phyloP scores from a whole-genome alignment of 495 filamentous ascomycete species.

The Glarea lozoyensis region DNA sequence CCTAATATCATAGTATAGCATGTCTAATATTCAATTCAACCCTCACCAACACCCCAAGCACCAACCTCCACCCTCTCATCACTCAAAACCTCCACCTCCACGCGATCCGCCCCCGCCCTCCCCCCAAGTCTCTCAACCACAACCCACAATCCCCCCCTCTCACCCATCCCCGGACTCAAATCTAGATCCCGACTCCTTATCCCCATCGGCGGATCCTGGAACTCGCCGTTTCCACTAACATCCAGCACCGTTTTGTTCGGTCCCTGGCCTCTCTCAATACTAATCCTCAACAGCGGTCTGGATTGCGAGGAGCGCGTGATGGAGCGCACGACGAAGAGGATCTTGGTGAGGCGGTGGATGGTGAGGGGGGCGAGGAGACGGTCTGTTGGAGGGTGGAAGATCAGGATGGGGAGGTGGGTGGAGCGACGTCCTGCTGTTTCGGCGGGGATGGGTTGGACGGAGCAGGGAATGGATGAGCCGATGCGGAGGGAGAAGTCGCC shows the following conservation, averaged over 20 bases:
- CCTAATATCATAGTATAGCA: too few species aligned
- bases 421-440: slow-evolving; percentile 63
- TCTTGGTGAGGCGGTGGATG: slow-evolving; percentile 45
- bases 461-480: slow-evolving; percentile 45
- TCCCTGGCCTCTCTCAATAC: slow-evolving; percentile 59
- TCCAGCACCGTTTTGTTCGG: slow-evolving; percentile 54
- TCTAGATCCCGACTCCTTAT: slow-evolving; percentile 65
- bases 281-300: slow-evolving; percentile 47
- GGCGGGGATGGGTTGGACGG: slow-evolving; percentile 44
- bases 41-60: slow-evolving; percentile 36
- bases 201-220: slow-evolving; percentile 58
- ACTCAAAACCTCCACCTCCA: slow-evolving; percentile 60
- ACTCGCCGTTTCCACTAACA: slow-evolving; percentile 49
- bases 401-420: slow-evolving; percentile 37
- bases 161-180: slow-evolving; percentile 46
- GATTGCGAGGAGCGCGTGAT: neutral
- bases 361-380: slow-evolving; percentile 43
- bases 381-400: slow-evolving; percentile 41
- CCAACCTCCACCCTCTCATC: slow-evolving; percentile 58
- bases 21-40: too few species aligned
- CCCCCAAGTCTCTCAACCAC: slow-evolving; percentile 67
- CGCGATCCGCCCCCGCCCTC: slow-evolving; percentile 35
- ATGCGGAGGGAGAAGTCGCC: slow-evolving; percentile 70
- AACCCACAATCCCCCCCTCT: slow-evolving; percentile 55
- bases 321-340: slow-evolving; percentile 38